Base-by-base conservation (phyloP, 2,329 filamentous ascomycete species). In the Alternaria tenuissima region DNA sequence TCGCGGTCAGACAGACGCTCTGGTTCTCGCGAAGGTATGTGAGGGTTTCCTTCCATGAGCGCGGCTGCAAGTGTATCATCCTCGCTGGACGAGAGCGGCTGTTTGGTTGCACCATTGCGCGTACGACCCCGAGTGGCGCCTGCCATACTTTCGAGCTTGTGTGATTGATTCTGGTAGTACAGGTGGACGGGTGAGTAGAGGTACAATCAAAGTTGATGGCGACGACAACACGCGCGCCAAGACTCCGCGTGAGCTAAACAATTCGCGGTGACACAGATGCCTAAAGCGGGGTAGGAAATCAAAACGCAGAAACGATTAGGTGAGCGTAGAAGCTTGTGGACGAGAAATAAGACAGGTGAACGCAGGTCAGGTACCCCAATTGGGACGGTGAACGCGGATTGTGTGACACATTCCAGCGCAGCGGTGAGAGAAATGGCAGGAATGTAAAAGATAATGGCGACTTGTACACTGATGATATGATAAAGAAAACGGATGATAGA, bases 121-220 rank as follows among this genome's bases (percentile, higher is more conserved):
- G 38, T 12, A 30, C 41, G 7, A 11, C 26, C 16, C 12, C 62
- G 44, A 6, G 65, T 62, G 2, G 51, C 24, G 7, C 59, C 51
- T 7, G 22, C 54, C 62, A 69, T 72, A 1, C 12, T 20, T 42
- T 24, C 39, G 12, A 16, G 11, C 39, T 42, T 42, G 39, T 24
- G 7, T 42, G 6, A 24, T 16, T 24, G 20, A 24, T 30, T 12
- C 12, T 9, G 34, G 20, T 18, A 46, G 4, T 28, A 26, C 22
- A 11, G 43, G 9, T n/a, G 7, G 18, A 53, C n/a, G 26, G 39
- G 51, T 3, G 47, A n/a, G 38, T 32, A 5, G 24, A 38, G 26
- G 46, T 52, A n/a, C 5, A 12, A 20, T 30, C 30, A 52, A 51
- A 55, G 26, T n/a, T 52, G 11, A 48, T 30, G 24, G 22, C 16